Conservation (phyloP, 176 grass and related monocot species). For the Zoysia pacifica region DNA sequence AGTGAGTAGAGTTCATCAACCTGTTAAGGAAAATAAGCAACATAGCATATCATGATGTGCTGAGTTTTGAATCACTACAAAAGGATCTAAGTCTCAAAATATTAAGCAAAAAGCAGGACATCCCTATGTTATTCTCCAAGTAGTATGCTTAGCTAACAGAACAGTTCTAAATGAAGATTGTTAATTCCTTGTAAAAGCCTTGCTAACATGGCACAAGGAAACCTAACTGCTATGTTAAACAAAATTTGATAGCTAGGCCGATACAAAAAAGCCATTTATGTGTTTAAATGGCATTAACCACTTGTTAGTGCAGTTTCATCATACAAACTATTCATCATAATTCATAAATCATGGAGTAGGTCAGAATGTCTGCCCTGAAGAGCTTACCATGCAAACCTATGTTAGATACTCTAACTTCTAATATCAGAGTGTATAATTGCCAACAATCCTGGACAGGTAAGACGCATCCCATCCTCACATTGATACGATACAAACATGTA, state of each 20-base stretch:
- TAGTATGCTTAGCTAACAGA: not conserved
- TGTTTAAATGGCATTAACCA: not conserved
- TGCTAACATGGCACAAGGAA: conserved; percentile 11
- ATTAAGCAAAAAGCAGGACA: conserved; percentile 17
- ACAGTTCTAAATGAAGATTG: not conserved
- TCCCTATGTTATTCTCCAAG: not conserved
- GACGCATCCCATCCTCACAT: not conserved
- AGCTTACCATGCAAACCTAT: not conserved
- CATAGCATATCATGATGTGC: conserved; percentile 4
- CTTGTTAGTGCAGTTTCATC: not conserved
- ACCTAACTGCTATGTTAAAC: not conserved
- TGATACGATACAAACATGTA: not conserved
- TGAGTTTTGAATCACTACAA: not conserved
- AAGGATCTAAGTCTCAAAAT: conserved; percentile 11
- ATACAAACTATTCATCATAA: not conserved
- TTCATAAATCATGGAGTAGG: not conserved
- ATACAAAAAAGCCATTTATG: not conserved
- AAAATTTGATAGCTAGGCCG: conserved; percentile 7
- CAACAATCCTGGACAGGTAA: not conserved
- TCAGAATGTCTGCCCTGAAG: not conserved
- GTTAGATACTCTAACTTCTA: not conserved
- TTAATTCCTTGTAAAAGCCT: conserved; percentile 5
- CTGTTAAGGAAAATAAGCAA: conserved; percentile 46
- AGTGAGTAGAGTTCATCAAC: conserved; percentile 98
- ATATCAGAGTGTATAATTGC: not conserved